Conservation (phyloP, 2,329 filamentous ascomycete species). For the Fusarium luffae region DNA sequence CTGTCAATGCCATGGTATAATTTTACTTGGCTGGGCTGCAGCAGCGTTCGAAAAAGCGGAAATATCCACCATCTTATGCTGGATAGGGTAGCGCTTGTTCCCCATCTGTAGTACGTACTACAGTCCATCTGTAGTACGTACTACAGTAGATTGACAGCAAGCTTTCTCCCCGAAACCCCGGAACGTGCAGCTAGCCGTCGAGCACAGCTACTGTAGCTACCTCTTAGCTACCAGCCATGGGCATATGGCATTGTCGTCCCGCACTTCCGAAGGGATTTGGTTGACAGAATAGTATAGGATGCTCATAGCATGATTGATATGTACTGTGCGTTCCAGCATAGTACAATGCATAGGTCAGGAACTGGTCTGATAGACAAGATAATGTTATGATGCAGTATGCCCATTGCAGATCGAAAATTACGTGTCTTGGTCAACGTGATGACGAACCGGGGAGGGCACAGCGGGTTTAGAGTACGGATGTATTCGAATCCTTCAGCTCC, state of each 20-base stretch:
- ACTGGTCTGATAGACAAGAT: not conserved
- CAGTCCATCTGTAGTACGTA: not conserved
- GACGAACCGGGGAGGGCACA: not conserved
- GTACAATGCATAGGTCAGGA: conserved; percentile 1
- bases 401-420: conserved; percentile 23
- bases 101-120: not conserved
- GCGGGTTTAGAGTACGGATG: not conserved
- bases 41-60: conserved; percentile 2
- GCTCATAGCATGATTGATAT: conserved; percentile 29
- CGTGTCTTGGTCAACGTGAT: conserved; percentile 23
- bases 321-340: not conserved
- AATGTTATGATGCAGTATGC: not conserved
- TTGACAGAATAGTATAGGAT: not conserved
- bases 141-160: not conserved
- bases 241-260: conserved; percentile 6
- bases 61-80: conserved; percentile 8
- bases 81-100: not conserved
- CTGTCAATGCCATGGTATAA: conserved; percentile 18
- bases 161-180: conserved; percentile 1
- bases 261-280: conserved; percentile 5
- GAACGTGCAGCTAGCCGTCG: conserved; percentile 6
- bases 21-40: conserved; percentile 14
- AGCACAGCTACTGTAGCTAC: not conserved
- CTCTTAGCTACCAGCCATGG: not conserved
- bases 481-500: conserved; percentile 9